Evolutionary conservation across 1,284 basidiomycete species (phyloP), one percentile per base, ranked within the genome.

Genomic region (Pseudozyma pruni): DNA sequence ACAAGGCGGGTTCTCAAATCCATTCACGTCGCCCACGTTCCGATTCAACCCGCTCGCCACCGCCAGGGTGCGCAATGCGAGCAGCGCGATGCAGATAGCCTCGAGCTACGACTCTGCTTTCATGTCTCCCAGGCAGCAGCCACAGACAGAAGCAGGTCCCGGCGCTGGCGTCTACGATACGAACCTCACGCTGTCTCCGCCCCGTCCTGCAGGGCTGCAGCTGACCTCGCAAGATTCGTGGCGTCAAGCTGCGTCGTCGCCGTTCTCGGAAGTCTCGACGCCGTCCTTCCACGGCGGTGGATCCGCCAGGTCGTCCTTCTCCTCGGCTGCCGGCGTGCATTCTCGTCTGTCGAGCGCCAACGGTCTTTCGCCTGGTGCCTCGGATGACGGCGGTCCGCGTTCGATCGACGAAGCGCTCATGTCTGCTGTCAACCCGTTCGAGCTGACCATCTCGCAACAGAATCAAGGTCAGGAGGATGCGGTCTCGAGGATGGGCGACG

Each of bases 221-320:
- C 31, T 63, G 10, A 46, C 47, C 7, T 45, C 51, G 27, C 38
- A 52, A 13, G 66, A 62, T 22, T 49, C 58, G 7, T 70, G 67
- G 67, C 52, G 67, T 25, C 66, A 69, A 43, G 52, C 47, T n/a
- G n/a, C n/a, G 9, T 68, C 64, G 13, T 72, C 64, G 40, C 64
- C 70, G 4, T 72, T 63, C 14, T 63, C 59, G 8, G 70, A 72
- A 25, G 70, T 58, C 0, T 68, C 62, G 11, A 58, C 69, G 34
- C 69, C 62, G 6, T 55, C 51, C 34, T 45, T 67, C 35, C 69
- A 61, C 11, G 46, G 56, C 19, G 48, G 61, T 8, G 58, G 68
- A 34, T 67, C 62, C n/a, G 62, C 70, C 5, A 25, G 70, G 16
- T 63, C 59, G 22, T 63, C 55, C 4, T 72, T 72, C 42, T 68